Evolutionary conservation across 1,284 basidiomycete genomes (phyloP).

Genomic region (Kalmanozyma brasiliensis): DNA sequence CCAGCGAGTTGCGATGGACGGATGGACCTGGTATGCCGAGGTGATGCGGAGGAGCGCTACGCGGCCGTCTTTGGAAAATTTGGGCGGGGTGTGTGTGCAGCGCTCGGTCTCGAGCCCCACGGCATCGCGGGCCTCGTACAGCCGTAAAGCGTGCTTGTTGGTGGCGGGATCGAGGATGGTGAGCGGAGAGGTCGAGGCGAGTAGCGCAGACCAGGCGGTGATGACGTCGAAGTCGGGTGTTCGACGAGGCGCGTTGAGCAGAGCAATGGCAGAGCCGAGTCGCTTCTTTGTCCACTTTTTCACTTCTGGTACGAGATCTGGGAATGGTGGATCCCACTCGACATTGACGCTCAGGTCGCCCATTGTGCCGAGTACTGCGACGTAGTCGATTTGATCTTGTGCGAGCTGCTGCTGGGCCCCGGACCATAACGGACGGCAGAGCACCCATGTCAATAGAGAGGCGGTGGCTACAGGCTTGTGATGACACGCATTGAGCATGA

Average conservation of each 20-base stretch:
- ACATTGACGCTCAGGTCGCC: constrained; percentile 54
- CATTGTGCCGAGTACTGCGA: constrained; percentile 55
- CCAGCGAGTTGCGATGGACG: constrained; percentile 56
- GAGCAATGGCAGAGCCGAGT: constrained; percentile 44
- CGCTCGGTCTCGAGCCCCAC: constrained; percentile 50
- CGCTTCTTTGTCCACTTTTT: constrained; percentile 56
- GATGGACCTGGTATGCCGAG: constrained; percentile 53
- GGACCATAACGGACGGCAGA: constrained; percentile 47
- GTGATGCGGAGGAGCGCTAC: constrained; percentile 52
- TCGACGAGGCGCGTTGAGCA: constrained; percentile 52
- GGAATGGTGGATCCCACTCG: constrained; percentile 53
- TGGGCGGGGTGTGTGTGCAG: constrained; percentile 55
- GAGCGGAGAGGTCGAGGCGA: constrained; percentile 28
- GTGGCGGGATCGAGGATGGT: constrained; percentile 40
- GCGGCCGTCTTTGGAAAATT: constrained; percentile 55
- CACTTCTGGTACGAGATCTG: constrained; percentile 43
- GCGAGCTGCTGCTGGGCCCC: constrained; percentile 3
- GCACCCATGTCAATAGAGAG: constrained; percentile 48
- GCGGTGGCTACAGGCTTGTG: constrained; percentile 49
- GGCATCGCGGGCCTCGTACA: constrained; percentile 43
- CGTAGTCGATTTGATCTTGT: constrained; percentile 43
- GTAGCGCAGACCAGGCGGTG: constrained; percentile 42
- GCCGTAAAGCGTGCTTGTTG: constrained; percentile 29
- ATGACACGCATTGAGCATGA: constrained; percentile 55
- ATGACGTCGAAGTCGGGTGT: constrained; percentile 49